Evolutionary conservation across 2,329 filamentous ascomycete species (phyloP).

Genomic region (Cytospora piceae): DNA sequence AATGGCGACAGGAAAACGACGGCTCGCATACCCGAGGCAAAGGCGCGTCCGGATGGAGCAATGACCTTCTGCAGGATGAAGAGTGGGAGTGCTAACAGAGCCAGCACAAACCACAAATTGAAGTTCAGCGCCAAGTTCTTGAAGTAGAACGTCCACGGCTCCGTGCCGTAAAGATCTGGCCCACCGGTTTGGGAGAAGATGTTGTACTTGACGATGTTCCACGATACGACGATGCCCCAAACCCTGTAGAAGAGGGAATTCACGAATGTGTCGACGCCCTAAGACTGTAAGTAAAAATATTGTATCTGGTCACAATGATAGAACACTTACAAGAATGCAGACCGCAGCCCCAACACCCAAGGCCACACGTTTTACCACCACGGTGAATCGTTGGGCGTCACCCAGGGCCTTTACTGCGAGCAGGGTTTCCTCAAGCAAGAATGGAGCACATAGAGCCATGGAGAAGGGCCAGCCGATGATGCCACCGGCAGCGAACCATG

Average conservation of each 20-base stretch:
- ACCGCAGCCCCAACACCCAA: slow-evolving; percentile 70
- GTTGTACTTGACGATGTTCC: slow-evolving; percentile 96
- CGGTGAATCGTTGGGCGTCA: slow-evolving; percentile 61
- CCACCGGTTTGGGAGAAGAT: slow-evolving; percentile 82
- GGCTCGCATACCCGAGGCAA: slow-evolving; percentile 73
- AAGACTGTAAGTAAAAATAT: slow-evolving; percentile 35
- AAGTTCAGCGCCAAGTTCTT: slow-evolving; percentile 92
- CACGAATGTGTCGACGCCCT: slow-evolving; percentile 71
- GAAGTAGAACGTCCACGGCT: slow-evolving; percentile 96
- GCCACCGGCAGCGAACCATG: slow-evolving; percentile 86
- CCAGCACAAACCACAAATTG: slow-evolving; percentile 89
- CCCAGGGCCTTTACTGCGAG: slow-evolving; percentile 56
- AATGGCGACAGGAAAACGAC: slow-evolving; percentile 82
- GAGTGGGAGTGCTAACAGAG: slow-evolving; percentile 73
- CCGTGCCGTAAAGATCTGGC: slow-evolving; percentile 91
- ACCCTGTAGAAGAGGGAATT: slow-evolving; percentile 88
- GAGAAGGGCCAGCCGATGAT: slow-evolving; percentile 95
- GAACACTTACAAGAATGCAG: slow-evolving; percentile 65
- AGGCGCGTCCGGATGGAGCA: slow-evolving; percentile 62
- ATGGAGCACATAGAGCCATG: slow-evolving; percentile 78
- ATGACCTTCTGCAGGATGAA: slow-evolving; percentile 73
- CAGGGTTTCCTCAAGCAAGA: slow-evolving; percentile 74
- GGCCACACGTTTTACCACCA: slow-evolving; percentile 62
- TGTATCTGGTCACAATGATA: neutral
- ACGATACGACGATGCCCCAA: slow-evolving; percentile 69